Conservation (phyloP, 1,284 basidiomycete species). For the Singerocomus inundabilis region DNA sequence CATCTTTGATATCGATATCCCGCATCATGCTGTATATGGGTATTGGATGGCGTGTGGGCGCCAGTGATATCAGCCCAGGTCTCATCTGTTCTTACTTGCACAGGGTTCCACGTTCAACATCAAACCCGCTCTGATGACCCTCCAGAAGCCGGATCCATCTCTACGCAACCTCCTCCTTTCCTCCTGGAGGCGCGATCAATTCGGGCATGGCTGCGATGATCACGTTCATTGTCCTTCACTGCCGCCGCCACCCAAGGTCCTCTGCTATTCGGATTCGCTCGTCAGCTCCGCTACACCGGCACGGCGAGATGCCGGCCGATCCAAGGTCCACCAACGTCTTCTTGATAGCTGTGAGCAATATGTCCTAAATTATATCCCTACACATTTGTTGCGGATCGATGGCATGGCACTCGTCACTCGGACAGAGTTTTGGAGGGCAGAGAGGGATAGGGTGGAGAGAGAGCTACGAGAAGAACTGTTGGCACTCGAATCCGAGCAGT, state of each 20-base stretch:
- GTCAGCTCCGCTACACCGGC: neutral
- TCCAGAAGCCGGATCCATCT: neutral
- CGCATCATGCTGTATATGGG: neutral
- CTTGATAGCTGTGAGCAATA: constrained; percentile 17
- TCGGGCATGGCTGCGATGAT: neutral
- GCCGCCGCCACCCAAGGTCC: constrained; percentile 13
- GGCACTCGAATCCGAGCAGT: neutral
- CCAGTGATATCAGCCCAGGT: neutral
- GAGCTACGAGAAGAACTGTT: neutral
- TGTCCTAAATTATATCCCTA: constrained; percentile 16
- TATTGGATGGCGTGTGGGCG: neutral
- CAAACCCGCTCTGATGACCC: constrained; percentile 1
- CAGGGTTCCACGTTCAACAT: neutral
- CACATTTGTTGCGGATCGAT: constrained; percentile 11
- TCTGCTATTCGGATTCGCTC: constrained; percentile 7
- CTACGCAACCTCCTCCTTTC: constrained; percentile 11
- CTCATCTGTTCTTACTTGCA: neutral
- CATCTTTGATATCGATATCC: too few relatives aligned
- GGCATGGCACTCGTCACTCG: constrained; percentile 13
- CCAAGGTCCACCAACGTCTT: constrained; percentile 6
- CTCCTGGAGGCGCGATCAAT: constrained; percentile 16
- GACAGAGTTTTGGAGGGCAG: constrained; percentile 13
- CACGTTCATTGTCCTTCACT: neutral
- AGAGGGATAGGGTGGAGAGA: constrained; percentile 3
- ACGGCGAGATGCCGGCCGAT: neutral